A percentile compares a stretch with the other conserved stretches of the same genome.
Evolutionary conservation across 305 asterid species (phyloP).

Genomic region (Solanum hybrid): DNA sequence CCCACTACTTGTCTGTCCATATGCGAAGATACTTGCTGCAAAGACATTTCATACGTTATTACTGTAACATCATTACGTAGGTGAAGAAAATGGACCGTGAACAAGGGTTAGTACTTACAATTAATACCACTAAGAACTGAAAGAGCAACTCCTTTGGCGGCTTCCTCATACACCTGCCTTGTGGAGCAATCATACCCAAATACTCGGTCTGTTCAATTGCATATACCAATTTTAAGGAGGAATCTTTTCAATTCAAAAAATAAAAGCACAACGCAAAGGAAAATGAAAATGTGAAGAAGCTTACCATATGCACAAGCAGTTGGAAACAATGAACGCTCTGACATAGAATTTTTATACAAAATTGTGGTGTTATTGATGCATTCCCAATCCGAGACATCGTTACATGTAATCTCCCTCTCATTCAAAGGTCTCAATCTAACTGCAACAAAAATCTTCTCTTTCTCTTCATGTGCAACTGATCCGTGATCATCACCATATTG

Average conservation of each 20-base stretch:
- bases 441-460: slow-evolving; percentile 80
- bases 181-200: slow-evolving; percentile 56
- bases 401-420: slow-evolving; percentile 43
- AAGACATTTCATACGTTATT: neutral
- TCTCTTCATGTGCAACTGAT: slow-evolving; percentile 68
- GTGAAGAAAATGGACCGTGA: neutral
- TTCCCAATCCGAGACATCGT: slow-evolving; percentile 75
- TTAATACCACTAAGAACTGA: slow-evolving; percentile 83
- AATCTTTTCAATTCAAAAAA: neutral
- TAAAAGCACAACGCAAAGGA: neutral
- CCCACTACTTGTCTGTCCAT: slow-evolving; percentile 98
- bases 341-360: slow-evolving; percentile 49
- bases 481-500: slow-evolving; percentile 34
- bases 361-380: slow-evolving; percentile 75
- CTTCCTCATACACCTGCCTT: slow-evolving; percentile 70
- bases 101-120: slow-evolving; percentile 37
- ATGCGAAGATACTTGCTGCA: slow-evolving; percentile 90
- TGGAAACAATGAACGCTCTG: slow-evolving; percentile 58
- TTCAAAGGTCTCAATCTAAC: slow-evolving; percentile 79
- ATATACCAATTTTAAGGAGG: neutral
- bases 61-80: neutral
- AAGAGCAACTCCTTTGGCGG: slow-evolving; percentile 75
- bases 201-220: slow-evolving; percentile 54
- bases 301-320: slow-evolving; percentile 72
- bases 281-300: neutral